A percentile compares a stretch with the other conserved stretches of the same genome.
These are phyloP conservation scores for Taphrina confusa DNA, from an alignment of 1,139 yeast species.

Conservation along the genomic window DNA sequence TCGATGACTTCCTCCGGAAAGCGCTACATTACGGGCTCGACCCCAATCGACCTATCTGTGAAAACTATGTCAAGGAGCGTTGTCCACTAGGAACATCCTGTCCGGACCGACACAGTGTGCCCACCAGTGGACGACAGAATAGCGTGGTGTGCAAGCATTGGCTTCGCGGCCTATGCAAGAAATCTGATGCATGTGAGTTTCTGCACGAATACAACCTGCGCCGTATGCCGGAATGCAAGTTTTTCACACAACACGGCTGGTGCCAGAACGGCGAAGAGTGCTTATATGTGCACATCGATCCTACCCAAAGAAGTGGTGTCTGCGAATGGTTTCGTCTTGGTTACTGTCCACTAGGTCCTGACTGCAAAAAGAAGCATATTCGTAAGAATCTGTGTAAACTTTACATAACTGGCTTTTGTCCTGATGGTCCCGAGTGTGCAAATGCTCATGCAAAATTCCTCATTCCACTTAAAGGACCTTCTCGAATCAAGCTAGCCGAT, in stretches of 20 bases:
- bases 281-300: slow-evolving; percentile 86
- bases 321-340: slow-evolving; percentile 84
- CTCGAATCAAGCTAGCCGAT: not conserved
- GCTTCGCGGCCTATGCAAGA: slow-evolving; percentile 95
- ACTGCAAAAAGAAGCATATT: slow-evolving; percentile 79
- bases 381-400: slow-evolving; percentile 77
- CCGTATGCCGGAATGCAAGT: slow-evolving; percentile 89
- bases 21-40: slow-evolving; percentile 83
- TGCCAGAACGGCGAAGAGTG: slow-evolving; percentile 97
- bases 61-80: slow-evolving; percentile 67
- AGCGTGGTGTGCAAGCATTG: slow-evolving; percentile 91
- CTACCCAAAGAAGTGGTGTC: slow-evolving; percentile 80
- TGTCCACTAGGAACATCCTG: slow-evolving; percentile 87
- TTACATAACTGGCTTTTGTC: slow-evolving; percentile 90
- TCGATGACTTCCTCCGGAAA: slow-evolving; percentile 76
- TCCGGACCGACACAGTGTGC: slow-evolving; percentile 75
- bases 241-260: slow-evolving; percentile 60
- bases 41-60: slow-evolving; percentile 89
- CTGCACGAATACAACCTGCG: slow-evolving; percentile 91
- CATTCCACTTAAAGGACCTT: slow-evolving; percentile 29
- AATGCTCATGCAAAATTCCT: slow-evolving; percentile 50
- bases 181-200: slow-evolving; percentile 94
- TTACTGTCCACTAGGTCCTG: slow-evolving; percentile 90
- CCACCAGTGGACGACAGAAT: slow-evolving; percentile 66
- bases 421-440: slow-evolving; percentile 54